These are phyloP conservation scores for Cymbidium sinense DNA, from an alignment of 106 monocot species.

Conservation along the genomic window DNA sequence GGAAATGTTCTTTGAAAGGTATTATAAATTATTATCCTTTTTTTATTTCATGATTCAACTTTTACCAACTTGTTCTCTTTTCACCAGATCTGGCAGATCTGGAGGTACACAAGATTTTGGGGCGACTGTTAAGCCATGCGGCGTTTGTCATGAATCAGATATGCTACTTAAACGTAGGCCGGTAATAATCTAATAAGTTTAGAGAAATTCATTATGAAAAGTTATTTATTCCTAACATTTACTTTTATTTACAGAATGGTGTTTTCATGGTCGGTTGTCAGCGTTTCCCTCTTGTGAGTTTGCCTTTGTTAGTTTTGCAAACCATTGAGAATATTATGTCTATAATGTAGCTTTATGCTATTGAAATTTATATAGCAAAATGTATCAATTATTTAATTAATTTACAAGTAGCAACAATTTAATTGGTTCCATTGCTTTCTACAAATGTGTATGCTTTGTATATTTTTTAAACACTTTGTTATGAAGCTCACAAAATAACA, in stretches of 20 bases:
- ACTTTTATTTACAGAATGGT: constrained; percentile 61
- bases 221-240: neutral
- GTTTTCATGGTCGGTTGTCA: constrained; percentile 90
- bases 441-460: neutral
- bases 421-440: neutral
- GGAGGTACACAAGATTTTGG: constrained; percentile 31
- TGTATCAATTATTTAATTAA: neutral
- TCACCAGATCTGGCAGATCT: constrained; percentile 53
- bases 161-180: constrained; percentile 69
- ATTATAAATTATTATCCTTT: neutral
- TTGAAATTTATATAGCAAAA: neutral
- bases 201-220: neutral
- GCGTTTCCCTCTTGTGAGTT: constrained; percentile 62
- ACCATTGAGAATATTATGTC: neutral
- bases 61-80: constrained; percentile 6
- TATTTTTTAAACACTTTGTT: neutral
- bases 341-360: neutral
- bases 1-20: constrained; percentile 89
- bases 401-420: neutral
- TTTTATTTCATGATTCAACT: neutral
- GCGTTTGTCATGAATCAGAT: constrained; percentile 66
- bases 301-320: constrained; percentile 6
- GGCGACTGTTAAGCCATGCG: constrained; percentile 57
- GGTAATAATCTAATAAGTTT: constrained; percentile 30
- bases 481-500: neutral